These are phyloP conservation scores for Diplodia mutila DNA, from an alignment of 2,329 filamentous ascomycete genomes.

Conservation along the genomic window DNA sequence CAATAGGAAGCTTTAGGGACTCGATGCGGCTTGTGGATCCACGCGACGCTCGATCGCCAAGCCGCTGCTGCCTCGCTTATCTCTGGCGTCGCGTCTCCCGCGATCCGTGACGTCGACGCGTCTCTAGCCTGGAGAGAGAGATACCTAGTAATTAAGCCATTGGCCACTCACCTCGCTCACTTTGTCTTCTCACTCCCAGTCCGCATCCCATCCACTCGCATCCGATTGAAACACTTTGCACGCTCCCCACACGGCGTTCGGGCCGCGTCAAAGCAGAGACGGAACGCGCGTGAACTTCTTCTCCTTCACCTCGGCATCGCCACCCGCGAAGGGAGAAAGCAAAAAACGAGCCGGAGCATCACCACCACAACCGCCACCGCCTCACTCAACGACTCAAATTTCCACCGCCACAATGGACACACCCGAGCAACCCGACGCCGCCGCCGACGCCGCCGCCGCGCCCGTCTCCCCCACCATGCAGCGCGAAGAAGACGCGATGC, in stretches of 20 bases:
- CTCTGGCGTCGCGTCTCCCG: constrained; percentile 25
- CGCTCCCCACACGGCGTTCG: neutral
- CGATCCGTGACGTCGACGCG: constrained; percentile 26
- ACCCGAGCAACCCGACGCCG: neutral
- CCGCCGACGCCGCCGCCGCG: too few species aligned
- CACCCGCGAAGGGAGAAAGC: neutral
- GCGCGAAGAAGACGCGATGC: constrained; percentile 53
- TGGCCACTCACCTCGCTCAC: constrained; percentile 8
- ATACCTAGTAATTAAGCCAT: constrained; percentile 25
- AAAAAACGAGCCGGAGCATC: neutral
- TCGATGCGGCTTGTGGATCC: constrained; percentile 10
- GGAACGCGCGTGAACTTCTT: neutral
- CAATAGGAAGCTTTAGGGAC: constrained; percentile 5
- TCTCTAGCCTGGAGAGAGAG: constrained; percentile 1
- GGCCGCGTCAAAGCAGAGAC: neutral
- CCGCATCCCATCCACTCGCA: neutral
- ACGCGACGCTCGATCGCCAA: constrained; percentile 12
- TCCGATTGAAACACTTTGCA: too few species aligned
- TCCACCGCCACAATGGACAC: constrained; percentile 21
- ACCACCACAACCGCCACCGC: neutral
- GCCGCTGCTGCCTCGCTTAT: constrained; percentile 19
- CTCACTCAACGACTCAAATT: neutral
- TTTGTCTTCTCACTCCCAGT: neutral
- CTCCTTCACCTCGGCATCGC: neutral
- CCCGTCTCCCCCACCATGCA: constrained; percentile 36